Evolutionary conservation across 768 basidiomycete genomes (phyloP).

Genomic region (Infundibulicybe gibba): DNA sequence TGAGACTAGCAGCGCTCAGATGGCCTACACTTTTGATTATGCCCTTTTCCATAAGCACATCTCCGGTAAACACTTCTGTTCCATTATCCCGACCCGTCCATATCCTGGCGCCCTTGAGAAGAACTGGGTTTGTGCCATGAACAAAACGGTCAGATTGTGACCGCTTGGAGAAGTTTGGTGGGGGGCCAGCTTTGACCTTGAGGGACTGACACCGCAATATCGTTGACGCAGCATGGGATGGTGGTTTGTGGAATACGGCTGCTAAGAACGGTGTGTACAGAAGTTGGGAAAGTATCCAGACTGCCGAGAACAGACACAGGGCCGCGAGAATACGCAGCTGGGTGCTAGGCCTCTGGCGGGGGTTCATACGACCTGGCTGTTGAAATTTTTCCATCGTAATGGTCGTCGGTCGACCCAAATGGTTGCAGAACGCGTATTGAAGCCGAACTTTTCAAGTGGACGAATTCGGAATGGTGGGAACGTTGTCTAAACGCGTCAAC

Average conservation of each 20-base stretch:
- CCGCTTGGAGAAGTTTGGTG: slow-evolving; percentile 43
- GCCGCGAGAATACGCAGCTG: not conserved
- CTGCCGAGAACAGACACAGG: not conserved
- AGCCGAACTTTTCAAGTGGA: too few relatives aligned
- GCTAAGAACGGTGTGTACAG: not conserved
- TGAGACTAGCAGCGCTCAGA: slow-evolving; percentile 24
- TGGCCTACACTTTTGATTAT: slow-evolving; percentile 59
- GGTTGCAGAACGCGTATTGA: too few relatives aligned
- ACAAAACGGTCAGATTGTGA: slow-evolving; percentile 63
- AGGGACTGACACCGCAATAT: slow-evolving; percentile 43
- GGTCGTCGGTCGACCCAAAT: too few relatives aligned
- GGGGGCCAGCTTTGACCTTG: slow-evolving; percentile 33
- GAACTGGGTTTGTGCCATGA: slow-evolving; percentile 55
- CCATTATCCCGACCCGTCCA: slow-evolving; percentile 81
- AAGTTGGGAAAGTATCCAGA: not conserved
- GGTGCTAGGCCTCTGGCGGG: not conserved
- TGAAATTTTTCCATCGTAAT: too few relatives aligned
- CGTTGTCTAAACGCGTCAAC: too few relatives aligned
- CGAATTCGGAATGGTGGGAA: too few relatives aligned
- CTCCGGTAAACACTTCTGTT: slow-evolving; percentile 57
- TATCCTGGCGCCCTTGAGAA: slow-evolving; percentile 73
- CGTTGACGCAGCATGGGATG: slow-evolving; percentile 21
- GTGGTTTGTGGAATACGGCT: slow-evolving; percentile 1
- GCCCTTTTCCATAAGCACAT: slow-evolving; percentile 69
- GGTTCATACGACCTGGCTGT: too few relatives aligned